Percentiles rank a stretch among this genome's conserved stretches.
Conservation (phyloP, 2,329 filamentous ascomycete genomes). For the Claviceps purpurea region DNA sequence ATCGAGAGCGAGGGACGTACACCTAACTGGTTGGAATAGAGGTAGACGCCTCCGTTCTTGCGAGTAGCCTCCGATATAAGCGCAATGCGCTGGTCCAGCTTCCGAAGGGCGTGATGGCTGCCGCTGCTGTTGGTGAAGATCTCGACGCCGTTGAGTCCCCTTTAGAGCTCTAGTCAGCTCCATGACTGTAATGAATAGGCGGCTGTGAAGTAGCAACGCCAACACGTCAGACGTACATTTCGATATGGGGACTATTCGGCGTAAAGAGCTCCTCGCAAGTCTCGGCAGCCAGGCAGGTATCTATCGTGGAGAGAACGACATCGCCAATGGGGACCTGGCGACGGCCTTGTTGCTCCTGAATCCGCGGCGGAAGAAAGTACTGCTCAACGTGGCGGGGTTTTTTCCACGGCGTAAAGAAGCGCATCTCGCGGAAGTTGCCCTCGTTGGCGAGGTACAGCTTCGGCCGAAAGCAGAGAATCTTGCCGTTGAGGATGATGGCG, state of each 20-base stretch:
- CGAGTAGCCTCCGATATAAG: slow-evolving; percentile 3
- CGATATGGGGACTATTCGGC: slow-evolving; percentile 13
- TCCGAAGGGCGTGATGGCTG: slow-evolving; percentile 4
- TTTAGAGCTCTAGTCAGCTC: background rate
- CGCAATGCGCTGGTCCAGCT: slow-evolving; percentile 4
- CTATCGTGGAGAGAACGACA: slow-evolving; percentile 21
- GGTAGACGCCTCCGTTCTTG: slow-evolving; percentile 4
- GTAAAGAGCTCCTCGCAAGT: slow-evolving; percentile 5
- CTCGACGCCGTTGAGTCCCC: slow-evolving; percentile 5
- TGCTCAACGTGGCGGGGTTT: slow-evolving; percentile 19
- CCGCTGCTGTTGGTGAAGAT: slow-evolving; percentile 6
- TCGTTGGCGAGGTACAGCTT: slow-evolving; percentile 22
- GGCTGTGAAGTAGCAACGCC: background rate
- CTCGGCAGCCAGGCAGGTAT: slow-evolving; percentile 25
- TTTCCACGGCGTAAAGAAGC: slow-evolving; percentile 25
- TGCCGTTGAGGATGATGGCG: slow-evolving; percentile 33
- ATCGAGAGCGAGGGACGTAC: background rate
- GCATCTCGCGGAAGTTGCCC: slow-evolving; percentile 22
- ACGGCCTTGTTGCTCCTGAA: slow-evolving; percentile 19
- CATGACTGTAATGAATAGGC: background rate
- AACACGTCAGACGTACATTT: background rate
- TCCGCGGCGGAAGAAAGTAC: slow-evolving; percentile 20
- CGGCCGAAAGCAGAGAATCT: slow-evolving; percentile 48
- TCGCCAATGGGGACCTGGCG: slow-evolving; percentile 25
- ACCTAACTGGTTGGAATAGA: slow-evolving; percentile 4